Evolutionary conservation across 257 asterid species (phyloP), one percentile per base, ranked within the genome.

Genomic region (Datura wrightii): DNA sequence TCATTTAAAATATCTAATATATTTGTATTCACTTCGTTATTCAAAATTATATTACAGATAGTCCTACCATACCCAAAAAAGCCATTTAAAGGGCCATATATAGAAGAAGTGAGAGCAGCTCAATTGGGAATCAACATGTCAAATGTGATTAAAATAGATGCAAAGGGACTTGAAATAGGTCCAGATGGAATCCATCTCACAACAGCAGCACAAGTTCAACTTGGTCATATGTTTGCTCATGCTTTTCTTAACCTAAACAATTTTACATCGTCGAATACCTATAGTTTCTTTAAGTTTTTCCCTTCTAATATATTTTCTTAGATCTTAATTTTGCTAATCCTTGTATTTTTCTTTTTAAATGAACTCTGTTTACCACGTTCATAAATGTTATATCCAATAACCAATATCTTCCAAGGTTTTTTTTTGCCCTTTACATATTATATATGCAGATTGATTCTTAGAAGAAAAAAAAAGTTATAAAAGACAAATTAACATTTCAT

Each of bases 61-160:
- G 2, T 76, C 82, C 46, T 76, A 50, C 76, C 84, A 3, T 50
- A 48, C 19, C 56, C 72, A 66, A 54, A 46, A 44, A 82, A 62
- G 8, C 81, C 74, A 8, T 53, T 46, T 60, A 16, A 44, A 62
- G 97, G 94, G 1, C 87, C 86, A 4, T 93, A 91, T 71, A 84
- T 86, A 13, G 89, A 90, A n/a, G 56, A 63, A 0, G 88, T 95
- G 16, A 89, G 98, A 71, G 85, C 92, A 87, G 93, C 93, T 76
- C 97, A 94, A 79, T 24, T 90, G n/a, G 89, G 65, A 5, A 89
- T 89, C 48, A 79, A 90, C 2, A 86, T 92, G 46, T 87, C 90
- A 0, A 91, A 89, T 65, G 92, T 94, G 53, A 85, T 48, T 65
- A 87, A 88, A 10, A 96, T 95, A 0, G 98, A 95, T 59, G 96